A percentile compares a stretch with the other conserved stretches of the same genome.
phyloP scores from a whole-genome alignment of 139 green algal genomes.

The Micractinium conductrix region DNA sequence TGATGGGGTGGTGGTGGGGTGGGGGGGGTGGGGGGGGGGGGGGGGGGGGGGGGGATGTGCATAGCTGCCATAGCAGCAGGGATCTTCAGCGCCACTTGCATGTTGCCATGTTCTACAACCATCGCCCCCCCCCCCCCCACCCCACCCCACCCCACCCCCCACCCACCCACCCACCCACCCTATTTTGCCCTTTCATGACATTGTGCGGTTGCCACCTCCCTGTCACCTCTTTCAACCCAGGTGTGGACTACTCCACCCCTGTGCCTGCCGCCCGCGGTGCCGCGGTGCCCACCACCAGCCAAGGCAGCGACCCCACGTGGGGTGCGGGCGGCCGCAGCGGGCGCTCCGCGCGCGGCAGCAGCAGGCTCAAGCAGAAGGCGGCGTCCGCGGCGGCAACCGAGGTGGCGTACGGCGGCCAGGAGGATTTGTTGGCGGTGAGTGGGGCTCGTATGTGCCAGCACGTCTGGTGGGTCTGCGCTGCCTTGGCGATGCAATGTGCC shows the following conservation, averaged over 20 bases:
- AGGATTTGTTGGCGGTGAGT: slow-evolving; percentile 19
- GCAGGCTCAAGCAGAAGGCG: background rate
- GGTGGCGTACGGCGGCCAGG: background rate
- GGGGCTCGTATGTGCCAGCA: background rate
- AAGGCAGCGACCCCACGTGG: background rate
- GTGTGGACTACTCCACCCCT: background rate
- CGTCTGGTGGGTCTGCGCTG: too few relatives aligned
- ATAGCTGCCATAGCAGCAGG: too few relatives aligned
- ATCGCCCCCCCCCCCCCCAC: background rate
- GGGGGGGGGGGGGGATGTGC: too few relatives aligned
- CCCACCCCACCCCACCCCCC: background rate
- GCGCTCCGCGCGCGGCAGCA: background rate
- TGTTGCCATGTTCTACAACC: too few relatives aligned
- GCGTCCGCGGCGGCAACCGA: background rate
- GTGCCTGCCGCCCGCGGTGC: background rate
- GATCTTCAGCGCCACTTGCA: too few relatives aligned
- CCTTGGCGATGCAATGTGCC: background rate
- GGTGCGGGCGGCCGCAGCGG: background rate
- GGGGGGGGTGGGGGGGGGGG: too few relatives aligned
- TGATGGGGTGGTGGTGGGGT: too few relatives aligned
- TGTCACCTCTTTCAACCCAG: too few relatives aligned
- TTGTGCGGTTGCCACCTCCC: too few relatives aligned
- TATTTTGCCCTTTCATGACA: background rate
- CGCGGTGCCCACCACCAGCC: background rate
- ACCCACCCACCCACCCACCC: background rate